Percentiles rank a stretch among this genome's conserved stretches.
phyloP scores from a whole-genome alignment of 257 asterid species.

The Lycium barbarum region DNA sequence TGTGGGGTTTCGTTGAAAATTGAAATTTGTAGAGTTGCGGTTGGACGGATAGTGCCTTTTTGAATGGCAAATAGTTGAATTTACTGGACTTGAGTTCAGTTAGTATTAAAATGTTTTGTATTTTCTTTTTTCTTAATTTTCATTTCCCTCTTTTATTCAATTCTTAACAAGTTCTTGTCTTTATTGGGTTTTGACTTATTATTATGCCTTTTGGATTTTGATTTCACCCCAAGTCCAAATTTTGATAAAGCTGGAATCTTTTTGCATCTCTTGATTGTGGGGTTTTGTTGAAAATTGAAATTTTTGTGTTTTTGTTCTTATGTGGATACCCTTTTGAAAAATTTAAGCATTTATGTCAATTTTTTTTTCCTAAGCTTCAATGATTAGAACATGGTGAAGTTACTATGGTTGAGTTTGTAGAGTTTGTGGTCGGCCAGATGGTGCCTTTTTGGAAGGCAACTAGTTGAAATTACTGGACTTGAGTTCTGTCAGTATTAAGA shows the following conservation, averaged over 20 bases:
- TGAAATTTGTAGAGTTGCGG: background rate
- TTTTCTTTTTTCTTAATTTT: background rate
- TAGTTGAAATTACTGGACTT: background rate
- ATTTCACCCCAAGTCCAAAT: background rate
- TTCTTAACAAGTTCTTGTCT: background rate
- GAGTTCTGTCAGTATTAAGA: background rate
- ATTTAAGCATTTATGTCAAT: background rate
- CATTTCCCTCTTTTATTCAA: background rate
- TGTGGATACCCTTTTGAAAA: background rate
- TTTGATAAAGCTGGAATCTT: background rate
- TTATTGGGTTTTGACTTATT: background rate
- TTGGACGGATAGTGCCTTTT: background rate
- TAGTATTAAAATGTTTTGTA: background rate
- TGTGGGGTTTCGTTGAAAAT: background rate
- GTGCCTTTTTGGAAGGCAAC: background rate
- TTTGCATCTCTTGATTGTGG: slow-evolving; percentile 22
- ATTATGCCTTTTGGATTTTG: background rate
- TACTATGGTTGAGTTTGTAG: background rate
- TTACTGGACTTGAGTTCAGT: slow-evolving; percentile 13
- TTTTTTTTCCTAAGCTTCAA: background rate
- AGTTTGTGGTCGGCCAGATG: background rate
- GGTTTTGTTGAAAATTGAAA: slow-evolving; percentile 5
- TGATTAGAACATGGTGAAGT: background rate
- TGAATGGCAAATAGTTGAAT: background rate
- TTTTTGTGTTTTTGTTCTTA: background rate